Evolutionary conservation across 2,329 filamentous ascomycete genomes (phyloP).

Genomic region (Colletotrichum sojae): DNA sequence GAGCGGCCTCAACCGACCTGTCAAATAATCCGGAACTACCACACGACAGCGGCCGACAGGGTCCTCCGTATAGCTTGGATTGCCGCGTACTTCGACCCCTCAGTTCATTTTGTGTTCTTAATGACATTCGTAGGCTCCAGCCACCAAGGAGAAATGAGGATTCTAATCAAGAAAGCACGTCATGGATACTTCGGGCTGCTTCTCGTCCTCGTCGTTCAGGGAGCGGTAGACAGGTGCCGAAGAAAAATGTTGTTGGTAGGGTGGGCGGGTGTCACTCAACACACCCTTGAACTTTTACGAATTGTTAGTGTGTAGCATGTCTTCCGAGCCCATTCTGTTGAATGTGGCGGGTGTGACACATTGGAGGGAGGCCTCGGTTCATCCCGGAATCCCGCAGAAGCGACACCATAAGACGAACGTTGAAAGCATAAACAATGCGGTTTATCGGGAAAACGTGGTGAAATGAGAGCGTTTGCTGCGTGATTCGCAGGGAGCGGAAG

Average conservation of each 20-base stretch:
- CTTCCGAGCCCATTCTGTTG: conserved; percentile 3
- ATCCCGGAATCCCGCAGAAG: conserved; percentile 14
- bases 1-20: background rate
- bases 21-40: conserved; percentile 1
- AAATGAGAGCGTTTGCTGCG: background rate
- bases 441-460: conserved; percentile 1
- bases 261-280: conserved; percentile 6
- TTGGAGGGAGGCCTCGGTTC: background rate
- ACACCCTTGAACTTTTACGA: conserved; percentile 4
- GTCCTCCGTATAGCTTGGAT: no score
- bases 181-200: background rate
- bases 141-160: background rate
- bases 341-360: background rate
- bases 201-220: background rate
- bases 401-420: conserved; percentile 37
- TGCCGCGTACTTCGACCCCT: no score
- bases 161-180: background rate
- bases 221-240: background rate
- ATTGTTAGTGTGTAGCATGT: conserved; percentile 3
- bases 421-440: conserved; percentile 18
- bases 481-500: conserved; percentile 14
- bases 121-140: background rate
- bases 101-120: background rate
- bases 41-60: no score
- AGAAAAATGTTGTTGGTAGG: background rate